These are phyloP conservation scores for Aspergillus hortae DNA, from an alignment of 2,329 filamentous ascomycete species.

Conservation along the genomic window DNA sequence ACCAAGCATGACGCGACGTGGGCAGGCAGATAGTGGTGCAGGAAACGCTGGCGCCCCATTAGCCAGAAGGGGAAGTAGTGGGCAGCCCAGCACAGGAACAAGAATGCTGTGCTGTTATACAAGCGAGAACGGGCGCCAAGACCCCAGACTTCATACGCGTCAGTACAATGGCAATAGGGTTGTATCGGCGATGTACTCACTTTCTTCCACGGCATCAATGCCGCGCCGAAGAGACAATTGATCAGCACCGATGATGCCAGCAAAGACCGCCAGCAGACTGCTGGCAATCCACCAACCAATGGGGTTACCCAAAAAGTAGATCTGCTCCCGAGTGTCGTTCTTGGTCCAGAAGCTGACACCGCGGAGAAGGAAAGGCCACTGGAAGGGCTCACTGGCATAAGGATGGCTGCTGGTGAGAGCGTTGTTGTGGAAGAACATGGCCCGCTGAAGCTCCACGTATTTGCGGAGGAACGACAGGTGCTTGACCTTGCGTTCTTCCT, in stretches of 20 bases:
- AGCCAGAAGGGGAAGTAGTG: slow-evolving; percentile 98
- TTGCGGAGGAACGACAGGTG: slow-evolving; percentile 83
- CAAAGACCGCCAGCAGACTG: slow-evolving; percentile 87
- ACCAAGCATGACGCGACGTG: slow-evolving; percentile 89
- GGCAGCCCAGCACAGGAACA: slow-evolving; percentile 96
- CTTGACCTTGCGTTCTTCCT: slow-evolving; percentile 76
- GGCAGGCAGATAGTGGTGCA: slow-evolving; percentile 95
- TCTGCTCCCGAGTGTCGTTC: slow-evolving; percentile 89
- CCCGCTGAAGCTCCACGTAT: slow-evolving; percentile 92
- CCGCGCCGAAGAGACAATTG: slow-evolving; percentile 91
- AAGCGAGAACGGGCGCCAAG: slow-evolving; percentile 83
- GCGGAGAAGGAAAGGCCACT: slow-evolving; percentile 95
- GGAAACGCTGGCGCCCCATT: slow-evolving; percentile 96
- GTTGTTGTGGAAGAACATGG: slow-evolving; percentile 99
- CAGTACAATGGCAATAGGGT: neutral
- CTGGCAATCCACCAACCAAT: slow-evolving; percentile 96
- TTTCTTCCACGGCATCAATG: slow-evolving; percentile 85
- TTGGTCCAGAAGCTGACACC: slow-evolving; percentile 99
- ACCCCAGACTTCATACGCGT: slow-evolving; percentile 36
- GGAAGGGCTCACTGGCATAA: slow-evolving; percentile 89
- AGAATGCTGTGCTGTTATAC: slow-evolving; percentile 98
- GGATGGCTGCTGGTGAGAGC: slow-evolving; percentile 95
- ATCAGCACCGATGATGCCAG: slow-evolving; percentile 85
- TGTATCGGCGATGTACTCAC: slow-evolving; percentile 57
- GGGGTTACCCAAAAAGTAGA: slow-evolving; percentile 97